phyloP scores from a whole-genome alignment of 1,284 basidiomycete species.

The Farysia itapuensis region DNA sequence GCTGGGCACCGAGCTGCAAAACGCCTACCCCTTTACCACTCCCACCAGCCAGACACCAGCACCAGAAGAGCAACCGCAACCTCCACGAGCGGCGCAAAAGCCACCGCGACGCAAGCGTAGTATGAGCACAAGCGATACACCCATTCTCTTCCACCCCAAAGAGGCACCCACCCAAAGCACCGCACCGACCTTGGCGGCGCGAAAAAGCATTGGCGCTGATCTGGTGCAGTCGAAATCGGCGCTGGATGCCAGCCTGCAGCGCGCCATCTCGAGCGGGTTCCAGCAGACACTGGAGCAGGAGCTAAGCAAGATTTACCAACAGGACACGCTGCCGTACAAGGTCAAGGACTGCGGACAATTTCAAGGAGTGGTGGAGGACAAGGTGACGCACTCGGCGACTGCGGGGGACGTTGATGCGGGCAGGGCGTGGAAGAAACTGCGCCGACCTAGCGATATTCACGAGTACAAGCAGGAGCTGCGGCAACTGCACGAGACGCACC shows the following conservation, averaged over 20 bases:
- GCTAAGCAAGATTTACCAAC: constrained; percentile 46
- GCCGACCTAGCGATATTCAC: constrained; percentile 91
- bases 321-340: constrained; percentile 63
- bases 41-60: too few species aligned
- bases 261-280: constrained; percentile 44
- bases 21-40: too few species aligned
- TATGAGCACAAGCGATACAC: constrained; percentile 48
- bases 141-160: too few species aligned
- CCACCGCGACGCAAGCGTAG: constrained; percentile 45
- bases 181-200: too few species aligned
- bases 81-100: too few species aligned
- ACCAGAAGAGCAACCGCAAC: too few species aligned
- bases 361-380: constrained; percentile 41
- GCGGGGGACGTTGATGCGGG: constrained; percentile 79
- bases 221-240: constrained; percentile 40
- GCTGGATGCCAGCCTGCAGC: constrained; percentile 44
- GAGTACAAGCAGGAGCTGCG: constrained; percentile 86
- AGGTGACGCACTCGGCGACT: constrained; percentile 69
- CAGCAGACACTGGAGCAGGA: constrained; percentile 46
- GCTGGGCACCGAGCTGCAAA: constrained; percentile 42
- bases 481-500: constrained; percentile 75
- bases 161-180: too few species aligned
- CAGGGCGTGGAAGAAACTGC: constrained; percentile 82
- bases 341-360: constrained; percentile 53
- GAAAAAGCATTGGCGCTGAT: constrained; percentile 43